Percentiles rank a stretch among this genome's conserved stretches.
phyloP scores from a whole-genome alignment of 192 early-diverging fungal genomes.

The Borealophlyctis nickersoniae region DNA sequence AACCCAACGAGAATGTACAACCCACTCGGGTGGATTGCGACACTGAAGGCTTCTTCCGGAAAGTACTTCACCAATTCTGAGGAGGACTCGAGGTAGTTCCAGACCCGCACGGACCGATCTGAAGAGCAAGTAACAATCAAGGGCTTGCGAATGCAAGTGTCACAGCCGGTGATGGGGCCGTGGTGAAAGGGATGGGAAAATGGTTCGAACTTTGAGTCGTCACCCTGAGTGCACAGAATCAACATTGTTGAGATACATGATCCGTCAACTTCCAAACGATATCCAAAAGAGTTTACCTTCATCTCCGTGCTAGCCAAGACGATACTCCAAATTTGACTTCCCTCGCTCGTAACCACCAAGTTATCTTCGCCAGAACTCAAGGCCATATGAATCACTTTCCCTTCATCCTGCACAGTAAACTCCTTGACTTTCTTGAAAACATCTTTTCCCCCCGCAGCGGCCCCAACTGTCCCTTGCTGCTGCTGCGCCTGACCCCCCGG shows the following conservation, averaged over 20 bases:
- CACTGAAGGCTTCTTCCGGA: constrained; percentile 57
- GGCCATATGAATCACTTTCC: constrained; percentile 43
- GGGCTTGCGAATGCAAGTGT: constrained; percentile 56
- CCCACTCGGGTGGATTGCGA: constrained; percentile 62
- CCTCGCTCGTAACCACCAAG: constrained; percentile 42
- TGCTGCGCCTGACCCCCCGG: constrained; percentile 7
- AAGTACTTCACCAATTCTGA: constrained; percentile 61
- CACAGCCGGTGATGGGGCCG: constrained; percentile 49
- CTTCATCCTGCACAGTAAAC: constrained; percentile 35
- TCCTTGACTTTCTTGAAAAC: constrained; percentile 45
- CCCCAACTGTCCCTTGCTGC: constrained; percentile 2
- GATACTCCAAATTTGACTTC: constrained; percentile 40
- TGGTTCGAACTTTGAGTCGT: constrained; percentile 50
- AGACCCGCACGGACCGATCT: constrained; percentile 59
- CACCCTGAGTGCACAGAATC: constrained; percentile 34
- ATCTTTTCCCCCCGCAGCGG: constrained; percentile 24
- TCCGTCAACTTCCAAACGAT: neutral
- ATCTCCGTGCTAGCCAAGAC: constrained; percentile 37
- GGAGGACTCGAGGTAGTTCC: constrained; percentile 59
- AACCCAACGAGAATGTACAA: constrained; percentile 66
- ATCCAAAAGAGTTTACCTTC: constrained; percentile 37
- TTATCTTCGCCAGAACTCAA: constrained; percentile 51
- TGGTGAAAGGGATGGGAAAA: constrained; percentile 61
- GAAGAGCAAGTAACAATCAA: constrained; percentile 54
- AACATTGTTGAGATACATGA: constrained; percentile 10